Conservation (phyloP, 306 rosid genomes). For the Quercus glauca region DNA sequence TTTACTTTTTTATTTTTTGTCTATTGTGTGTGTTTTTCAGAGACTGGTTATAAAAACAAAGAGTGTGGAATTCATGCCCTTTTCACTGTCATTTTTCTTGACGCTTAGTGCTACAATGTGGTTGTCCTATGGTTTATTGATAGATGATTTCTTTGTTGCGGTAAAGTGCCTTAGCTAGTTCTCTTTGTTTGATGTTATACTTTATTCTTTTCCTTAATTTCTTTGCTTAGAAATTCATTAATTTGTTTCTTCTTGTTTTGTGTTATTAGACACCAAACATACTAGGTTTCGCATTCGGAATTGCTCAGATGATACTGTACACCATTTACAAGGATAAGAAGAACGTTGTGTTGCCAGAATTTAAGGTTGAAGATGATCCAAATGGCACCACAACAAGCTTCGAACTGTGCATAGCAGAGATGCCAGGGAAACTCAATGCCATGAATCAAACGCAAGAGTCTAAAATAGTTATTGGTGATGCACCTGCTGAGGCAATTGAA, state of each 20-base stretch:
- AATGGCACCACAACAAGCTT: background rate
- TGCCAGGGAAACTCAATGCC: background rate
- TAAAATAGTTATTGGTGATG: background rate
- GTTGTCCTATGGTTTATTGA: conserved; percentile 41
- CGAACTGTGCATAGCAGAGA: background rate
- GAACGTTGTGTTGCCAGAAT: conserved; percentile 17
- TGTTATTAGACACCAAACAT: conserved; percentile 38
- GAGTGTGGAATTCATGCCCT: conserved; percentile 43
- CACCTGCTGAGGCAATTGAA: background rate
- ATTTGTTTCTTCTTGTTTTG: background rate
- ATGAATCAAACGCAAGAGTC: background rate
- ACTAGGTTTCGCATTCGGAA: conserved; percentile 35
- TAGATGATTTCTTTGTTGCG: conserved; percentile 35
- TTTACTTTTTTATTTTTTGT: background rate
- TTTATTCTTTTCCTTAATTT: background rate
- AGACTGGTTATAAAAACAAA: conserved; percentile 35
- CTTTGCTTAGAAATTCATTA: background rate
- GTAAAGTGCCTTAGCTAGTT: conserved; percentile 12
- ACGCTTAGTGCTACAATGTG: conserved; percentile 34
- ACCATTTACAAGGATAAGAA: conserved; percentile 24
- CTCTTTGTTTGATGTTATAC: too few species aligned
- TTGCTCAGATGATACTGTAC: conserved; percentile 40
- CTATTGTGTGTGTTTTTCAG: conserved; percentile 11
- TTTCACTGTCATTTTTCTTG: conserved; percentile 38
- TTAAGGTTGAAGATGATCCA: conserved; percentile 7